Base-by-base conservation (phyloP, 2,329 filamentous ascomycete genomes). In the Botrytis porri region DNA sequence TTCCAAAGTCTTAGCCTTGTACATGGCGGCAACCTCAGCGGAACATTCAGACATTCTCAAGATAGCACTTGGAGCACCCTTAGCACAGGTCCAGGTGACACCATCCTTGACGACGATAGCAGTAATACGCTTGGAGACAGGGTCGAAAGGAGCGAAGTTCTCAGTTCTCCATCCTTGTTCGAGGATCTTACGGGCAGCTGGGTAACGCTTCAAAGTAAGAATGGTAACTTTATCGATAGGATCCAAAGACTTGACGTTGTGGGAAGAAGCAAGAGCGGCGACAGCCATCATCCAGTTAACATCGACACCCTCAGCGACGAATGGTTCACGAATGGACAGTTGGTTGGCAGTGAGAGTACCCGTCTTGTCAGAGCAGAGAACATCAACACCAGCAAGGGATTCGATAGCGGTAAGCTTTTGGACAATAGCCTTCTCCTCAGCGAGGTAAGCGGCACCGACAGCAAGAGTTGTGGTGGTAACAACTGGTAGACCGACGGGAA, bases 221-320 rank as follows among this genome's bases (percentile, higher is more conserved):
- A 93, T 91, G 72, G 90, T 93, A 79, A 93, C 89, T 85, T 93
- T 93, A 85, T 93, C 91, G 79, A 93, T 93, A 75, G 91, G 91
- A 81, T 93, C 92, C 75, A 93, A 87, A 75, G 91, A 92, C 84
- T 92, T 92, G 84, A 93, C 86, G 84, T 93, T 93, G 86, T 93
- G 91, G 75, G 91, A 93, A 70, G 91, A 93, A 73, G 91, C 92
- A 72, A 93, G 88, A 75, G 91, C 91, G 74, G 92, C 91, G 74
- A 92, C 91, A 76, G 91, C 91, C 91, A 93, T 93, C 91, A 93
- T 93, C 91, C 91, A 93, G 85, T 93, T 92, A 82, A 93, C 89
- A 83, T 93, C 91, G 80, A 92, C 88, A 78, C 91, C 92, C 82
- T 93, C 91, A 75, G 90, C 88, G 74, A 93, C 90, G 83, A 90